Conservation (phyloP, 352 stramenopile species). For the Phytophthora pluvialis region DNA sequence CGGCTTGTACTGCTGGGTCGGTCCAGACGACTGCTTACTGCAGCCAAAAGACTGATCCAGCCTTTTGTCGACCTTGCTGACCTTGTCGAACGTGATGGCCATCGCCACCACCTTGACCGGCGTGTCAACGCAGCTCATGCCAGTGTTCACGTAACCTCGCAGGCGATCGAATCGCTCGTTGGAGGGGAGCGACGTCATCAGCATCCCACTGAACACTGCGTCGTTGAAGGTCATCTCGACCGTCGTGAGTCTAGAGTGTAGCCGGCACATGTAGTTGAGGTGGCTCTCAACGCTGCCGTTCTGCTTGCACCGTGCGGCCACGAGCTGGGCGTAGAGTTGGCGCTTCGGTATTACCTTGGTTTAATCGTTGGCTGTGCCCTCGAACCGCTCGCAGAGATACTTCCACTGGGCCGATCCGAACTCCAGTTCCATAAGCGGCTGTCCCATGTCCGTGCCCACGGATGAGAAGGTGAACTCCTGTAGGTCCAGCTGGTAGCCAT, state of each 20-base stretch:
- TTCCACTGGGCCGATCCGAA: slow-evolving; percentile 5
- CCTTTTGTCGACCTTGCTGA: no score
- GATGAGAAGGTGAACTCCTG: slow-evolving; percentile 12
- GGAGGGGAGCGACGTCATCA: no score
- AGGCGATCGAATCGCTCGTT: slow-evolving; percentile 15
- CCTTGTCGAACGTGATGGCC: slow-evolving; percentile 25
- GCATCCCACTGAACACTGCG: slow-evolving; percentile 2
- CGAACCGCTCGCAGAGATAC: background rate
- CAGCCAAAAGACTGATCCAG: no score
- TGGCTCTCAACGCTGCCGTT: slow-evolving; percentile 14
- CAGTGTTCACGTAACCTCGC: slow-evolving; percentile 1
- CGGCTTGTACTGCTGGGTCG: background rate
- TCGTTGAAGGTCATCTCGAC: slow-evolving; percentile 14
- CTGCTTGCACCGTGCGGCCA: slow-evolving; percentile 13
- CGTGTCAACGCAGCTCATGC: slow-evolving; percentile 9
- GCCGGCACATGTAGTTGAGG: slow-evolving; percentile 15
- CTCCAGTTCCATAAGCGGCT: slow-evolving; percentile 7
- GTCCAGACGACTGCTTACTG: background rate
- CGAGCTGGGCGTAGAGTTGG: slow-evolving; percentile 14
- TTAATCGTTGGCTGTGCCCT: slow-evolving; percentile 13
- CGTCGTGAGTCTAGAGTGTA: slow-evolving; percentile 4
- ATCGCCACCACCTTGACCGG: slow-evolving; percentile 19
- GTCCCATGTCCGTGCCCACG: slow-evolving; percentile 11
- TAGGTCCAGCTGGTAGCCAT: background rate
- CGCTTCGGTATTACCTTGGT: slow-evolving; percentile 2